These are phyloP conservation scores for Coemansia sp. DNA, from an alignment of 192 early-diverging fungal genomes.

Conservation along the genomic window DNA sequence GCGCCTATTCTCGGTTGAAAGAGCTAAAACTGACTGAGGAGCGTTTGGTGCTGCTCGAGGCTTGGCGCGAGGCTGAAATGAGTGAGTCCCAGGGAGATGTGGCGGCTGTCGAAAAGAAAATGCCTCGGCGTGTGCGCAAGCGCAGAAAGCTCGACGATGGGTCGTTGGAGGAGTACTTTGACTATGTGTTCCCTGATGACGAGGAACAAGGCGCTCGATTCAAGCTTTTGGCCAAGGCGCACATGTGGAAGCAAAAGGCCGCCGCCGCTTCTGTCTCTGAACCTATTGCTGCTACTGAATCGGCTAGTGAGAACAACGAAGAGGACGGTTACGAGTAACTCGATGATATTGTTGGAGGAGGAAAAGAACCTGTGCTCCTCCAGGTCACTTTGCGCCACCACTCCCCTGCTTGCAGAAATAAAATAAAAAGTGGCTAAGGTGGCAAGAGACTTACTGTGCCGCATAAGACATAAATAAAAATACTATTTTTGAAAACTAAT, in stretches of 20 bases:
- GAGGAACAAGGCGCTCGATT: conserved; percentile 82
- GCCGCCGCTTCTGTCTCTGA: neutral
- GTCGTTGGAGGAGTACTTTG: conserved; percentile 97
- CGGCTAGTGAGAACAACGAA: neutral
- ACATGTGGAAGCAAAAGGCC: conserved; percentile 73
- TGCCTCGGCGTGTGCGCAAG: conserved; percentile 93
- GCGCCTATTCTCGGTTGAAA: conserved; percentile 73
- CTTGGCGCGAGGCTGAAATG: conserved; percentile 87
- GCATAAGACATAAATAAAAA: neutral
- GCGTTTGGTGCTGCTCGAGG: conserved; percentile 70
- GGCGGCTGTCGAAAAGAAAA: conserved; percentile 67
- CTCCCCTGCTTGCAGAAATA: neutral
- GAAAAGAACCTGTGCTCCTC: neutral
- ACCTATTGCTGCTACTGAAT: neutral
- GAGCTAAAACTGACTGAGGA: conserved; percentile 80
- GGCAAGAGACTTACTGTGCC: neutral
- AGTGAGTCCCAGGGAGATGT: conserved; percentile 62
- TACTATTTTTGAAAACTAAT: neutral
- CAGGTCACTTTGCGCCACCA: no score
- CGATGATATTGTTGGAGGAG: neutral
- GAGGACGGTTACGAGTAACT: conserved; percentile 3
- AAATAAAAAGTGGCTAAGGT: neutral
- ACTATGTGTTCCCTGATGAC: conserved; percentile 99
- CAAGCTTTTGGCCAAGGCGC: conserved; percentile 90
- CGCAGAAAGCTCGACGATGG: conserved; percentile 67